phyloP scores from a whole-genome alignment of 495 filamentous ascomycete species.

The Echria macrotheca region DNA sequence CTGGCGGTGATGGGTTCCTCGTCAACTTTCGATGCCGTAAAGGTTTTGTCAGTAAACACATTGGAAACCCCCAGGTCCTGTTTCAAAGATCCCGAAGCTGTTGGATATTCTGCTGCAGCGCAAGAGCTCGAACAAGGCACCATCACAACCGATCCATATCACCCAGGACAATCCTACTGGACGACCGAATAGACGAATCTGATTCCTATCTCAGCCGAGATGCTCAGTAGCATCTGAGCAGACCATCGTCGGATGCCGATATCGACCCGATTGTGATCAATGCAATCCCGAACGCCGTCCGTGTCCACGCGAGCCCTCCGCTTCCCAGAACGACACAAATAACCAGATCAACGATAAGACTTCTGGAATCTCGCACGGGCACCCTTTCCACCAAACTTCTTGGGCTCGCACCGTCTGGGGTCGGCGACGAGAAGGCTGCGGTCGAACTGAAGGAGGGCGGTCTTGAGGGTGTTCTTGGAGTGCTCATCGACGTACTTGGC shows the following conservation, averaged over 20 bases:
- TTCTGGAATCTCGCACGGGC: conserved; percentile 96
- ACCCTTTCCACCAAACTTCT: conserved; percentile 91
- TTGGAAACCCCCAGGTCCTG: no score
- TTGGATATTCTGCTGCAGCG: no score
- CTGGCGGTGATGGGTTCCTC: no score
- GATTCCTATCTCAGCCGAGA: conserved; percentile 28
- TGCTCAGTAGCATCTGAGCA: conserved; percentile 20
- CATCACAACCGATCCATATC: no score
- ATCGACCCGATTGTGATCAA: conserved; percentile 29
- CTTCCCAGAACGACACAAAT: conserved; percentile 21
- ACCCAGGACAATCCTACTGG: conserved; percentile 16
- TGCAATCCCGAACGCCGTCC: conserved; percentile 37
- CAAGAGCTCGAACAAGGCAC: no score
- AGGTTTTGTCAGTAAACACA: no score
- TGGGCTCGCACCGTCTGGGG: conserved; percentile 88
- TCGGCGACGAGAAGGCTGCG: conserved; percentile 95
- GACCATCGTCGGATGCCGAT: conserved; percentile 25
- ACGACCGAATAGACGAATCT: conserved; percentile 24
- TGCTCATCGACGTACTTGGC: conserved; percentile 99
- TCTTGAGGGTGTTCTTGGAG: conserved; percentile 98
- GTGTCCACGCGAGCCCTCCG: conserved; percentile 29
- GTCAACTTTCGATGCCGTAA: no score
- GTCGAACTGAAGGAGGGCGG: conserved; percentile 89
- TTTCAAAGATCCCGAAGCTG: no score
- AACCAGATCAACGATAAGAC: conserved; percentile 56